phyloP scores from a whole-genome alignment of 2,329 filamentous ascomycete species.

The Verticillium nubilum region DNA sequence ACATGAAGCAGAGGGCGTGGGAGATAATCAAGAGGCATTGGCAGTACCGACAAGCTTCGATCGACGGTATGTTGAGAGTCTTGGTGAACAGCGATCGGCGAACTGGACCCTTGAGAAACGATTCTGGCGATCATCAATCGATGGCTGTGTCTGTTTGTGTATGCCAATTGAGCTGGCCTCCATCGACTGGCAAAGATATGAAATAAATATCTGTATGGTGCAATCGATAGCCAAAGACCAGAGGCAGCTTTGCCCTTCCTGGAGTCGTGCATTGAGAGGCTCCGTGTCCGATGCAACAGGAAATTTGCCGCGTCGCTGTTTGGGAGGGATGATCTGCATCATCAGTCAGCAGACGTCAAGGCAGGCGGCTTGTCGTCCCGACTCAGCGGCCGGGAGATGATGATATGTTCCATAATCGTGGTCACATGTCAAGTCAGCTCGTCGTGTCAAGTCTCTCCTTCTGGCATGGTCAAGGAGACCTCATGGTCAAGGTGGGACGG shows the following conservation, averaged over 20 bases:
- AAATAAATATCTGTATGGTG: background rate
- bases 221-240: background rate
- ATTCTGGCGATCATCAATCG: background rate
- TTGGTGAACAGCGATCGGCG: background rate
- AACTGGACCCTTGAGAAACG: background rate
- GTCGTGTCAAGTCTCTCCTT: background rate
- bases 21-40: background rate
- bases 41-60: background rate
- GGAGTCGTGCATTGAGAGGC: background rate
- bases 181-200: too few relatives aligned
- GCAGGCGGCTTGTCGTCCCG: background rate
- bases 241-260: background rate
- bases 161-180: too few relatives aligned
- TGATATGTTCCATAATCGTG: background rate
- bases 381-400: background rate
- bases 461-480: too few relatives aligned
- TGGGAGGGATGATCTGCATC: background rate
- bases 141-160: too few relatives aligned
- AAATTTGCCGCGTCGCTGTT: background rate
- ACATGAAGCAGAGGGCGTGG: too few relatives aligned
- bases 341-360: background rate
- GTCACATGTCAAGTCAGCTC: background rate
- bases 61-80: background rate
- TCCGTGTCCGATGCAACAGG: background rate
- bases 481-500: background rate